Evolutionary conservation across 2,329 filamentous ascomycete species (phyloP).

Genomic region (Leptographium wingfieldii): DNA sequence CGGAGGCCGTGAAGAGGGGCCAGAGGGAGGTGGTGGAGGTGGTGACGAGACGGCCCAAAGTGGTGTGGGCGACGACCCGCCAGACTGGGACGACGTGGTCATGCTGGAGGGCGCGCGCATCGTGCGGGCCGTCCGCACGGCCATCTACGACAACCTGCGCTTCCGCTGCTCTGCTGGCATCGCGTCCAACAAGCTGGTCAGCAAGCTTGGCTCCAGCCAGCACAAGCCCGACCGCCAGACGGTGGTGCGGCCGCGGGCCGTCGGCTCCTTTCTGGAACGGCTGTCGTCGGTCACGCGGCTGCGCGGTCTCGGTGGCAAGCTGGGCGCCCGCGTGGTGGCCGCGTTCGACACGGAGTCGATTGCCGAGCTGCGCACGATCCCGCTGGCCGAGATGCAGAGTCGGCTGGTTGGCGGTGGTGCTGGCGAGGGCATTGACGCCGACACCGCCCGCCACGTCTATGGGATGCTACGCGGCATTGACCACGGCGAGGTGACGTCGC

Average conservation of each 20-base stretch:
- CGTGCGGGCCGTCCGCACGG: slow-evolving; percentile 58
- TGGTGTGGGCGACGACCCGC: slow-evolving; percentile 42
- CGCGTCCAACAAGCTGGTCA: slow-evolving; percentile 82
- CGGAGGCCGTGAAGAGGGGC: not conserved
- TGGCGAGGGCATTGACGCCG: slow-evolving; percentile 38
- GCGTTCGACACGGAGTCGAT: slow-evolving; percentile 72
- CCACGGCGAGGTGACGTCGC: slow-evolving; percentile 72
- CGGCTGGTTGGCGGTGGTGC: slow-evolving; percentile 38
- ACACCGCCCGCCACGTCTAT: slow-evolving; percentile 72
- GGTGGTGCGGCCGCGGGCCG: slow-evolving; percentile 76
- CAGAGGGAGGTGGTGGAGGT: not conserved
- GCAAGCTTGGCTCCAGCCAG: slow-evolving; percentile 81
- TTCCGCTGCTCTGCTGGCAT: slow-evolving; percentile 92
- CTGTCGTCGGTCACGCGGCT: slow-evolving; percentile 97
- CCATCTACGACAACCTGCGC: slow-evolving; percentile 55
- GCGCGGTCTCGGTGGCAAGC: slow-evolving; percentile 84
- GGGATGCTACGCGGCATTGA: slow-evolving; percentile 78
- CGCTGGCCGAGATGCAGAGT: slow-evolving; percentile 63
- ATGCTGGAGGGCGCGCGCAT: slow-evolving; percentile 84
- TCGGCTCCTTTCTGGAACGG: slow-evolving; percentile 62
- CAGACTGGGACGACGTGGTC: slow-evolving; percentile 92
- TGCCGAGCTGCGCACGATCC: slow-evolving; percentile 57
- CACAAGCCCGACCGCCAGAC: slow-evolving; percentile 94
- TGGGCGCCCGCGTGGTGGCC: slow-evolving; percentile 76
- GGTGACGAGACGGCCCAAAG: not conserved